phyloP scores from a whole-genome alignment of 1,284 basidiomycete genomes.

The Cryptococcus amylolentus region DNA sequence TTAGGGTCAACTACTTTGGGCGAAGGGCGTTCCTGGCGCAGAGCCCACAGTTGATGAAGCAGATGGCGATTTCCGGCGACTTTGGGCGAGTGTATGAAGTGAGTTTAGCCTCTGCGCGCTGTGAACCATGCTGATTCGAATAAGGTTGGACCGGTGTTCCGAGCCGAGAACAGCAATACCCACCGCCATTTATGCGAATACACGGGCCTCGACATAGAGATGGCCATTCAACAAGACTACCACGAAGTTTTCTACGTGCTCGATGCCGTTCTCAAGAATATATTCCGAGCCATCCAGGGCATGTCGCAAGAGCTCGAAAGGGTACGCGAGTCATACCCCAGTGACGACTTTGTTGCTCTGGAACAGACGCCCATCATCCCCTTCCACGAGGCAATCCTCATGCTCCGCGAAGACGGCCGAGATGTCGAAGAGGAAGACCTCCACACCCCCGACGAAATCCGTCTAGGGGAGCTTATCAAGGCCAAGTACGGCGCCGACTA shows the following conservation, averaged over 20 bases:
- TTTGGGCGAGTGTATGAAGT: constrained; percentile 56
- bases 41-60: constrained; percentile 55
- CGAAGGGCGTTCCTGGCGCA: constrained; percentile 58
- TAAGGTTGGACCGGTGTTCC: constrained; percentile 48
- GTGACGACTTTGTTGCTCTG: constrained; percentile 40
- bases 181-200: constrained; percentile 58
- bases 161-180: constrained; percentile 57
- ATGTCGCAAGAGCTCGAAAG: constrained; percentile 52
- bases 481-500: constrained; percentile 91
- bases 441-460: constrained; percentile 65
- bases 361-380: constrained; percentile 44
- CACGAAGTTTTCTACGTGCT: constrained; percentile 51
- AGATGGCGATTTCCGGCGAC: constrained; percentile 58
- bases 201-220: constrained; percentile 57
- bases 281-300: constrained; percentile 48
- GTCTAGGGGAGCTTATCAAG: constrained; percentile 79
- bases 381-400: constrained; percentile 52
- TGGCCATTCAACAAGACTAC: constrained; percentile 56
- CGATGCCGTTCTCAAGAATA: constrained; percentile 45
- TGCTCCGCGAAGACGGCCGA: constrained; percentile 41
- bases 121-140: neutral
- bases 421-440: constrained; percentile 42
- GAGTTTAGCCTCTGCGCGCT: neutral
- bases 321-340: constrained; percentile 52
- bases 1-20: constrained; percentile 90